Evolutionary conservation across 352 stramenopile genomes (phyloP).

Genomic region (Globisporangium irregulare): DNA sequence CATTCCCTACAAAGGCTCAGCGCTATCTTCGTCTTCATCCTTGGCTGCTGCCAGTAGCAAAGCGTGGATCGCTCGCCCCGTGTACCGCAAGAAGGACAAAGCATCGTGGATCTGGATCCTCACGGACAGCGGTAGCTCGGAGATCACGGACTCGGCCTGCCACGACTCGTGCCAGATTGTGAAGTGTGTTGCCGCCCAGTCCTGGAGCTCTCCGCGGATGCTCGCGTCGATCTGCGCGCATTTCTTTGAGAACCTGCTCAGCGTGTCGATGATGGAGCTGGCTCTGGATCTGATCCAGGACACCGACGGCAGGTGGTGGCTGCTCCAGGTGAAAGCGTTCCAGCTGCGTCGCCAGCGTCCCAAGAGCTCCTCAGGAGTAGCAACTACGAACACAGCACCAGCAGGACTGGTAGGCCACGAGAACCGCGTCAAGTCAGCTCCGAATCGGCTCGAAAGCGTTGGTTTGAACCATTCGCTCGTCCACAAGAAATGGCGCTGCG

Average conservation of each 20-base stretch:
- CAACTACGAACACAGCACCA: not conserved
- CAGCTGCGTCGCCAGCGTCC: conserved; percentile 22
- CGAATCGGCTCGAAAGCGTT: conserved; percentile 32
- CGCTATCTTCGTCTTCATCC: not conserved
- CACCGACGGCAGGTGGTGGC: conserved; percentile 46
- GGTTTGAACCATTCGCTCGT: not conserved
- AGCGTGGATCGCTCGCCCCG: conserved; percentile 55
- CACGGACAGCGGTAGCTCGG: conserved; percentile 20
- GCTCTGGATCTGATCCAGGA: conserved; percentile 63
- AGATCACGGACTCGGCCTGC: conserved; percentile 15
- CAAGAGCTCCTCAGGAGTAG: conserved; percentile 4
- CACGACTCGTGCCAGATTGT: conserved; percentile 53
- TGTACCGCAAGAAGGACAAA: conserved; percentile 52
- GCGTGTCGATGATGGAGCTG: conserved; percentile 41
- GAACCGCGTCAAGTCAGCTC: conserved; percentile 43
- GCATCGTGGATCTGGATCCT: conserved; percentile 57
- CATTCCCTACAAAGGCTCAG: conserved; percentile 34
- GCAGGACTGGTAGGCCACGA: not conserved
- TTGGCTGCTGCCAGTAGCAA: conserved; percentile 10
- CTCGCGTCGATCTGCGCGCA: conserved; percentile 31
- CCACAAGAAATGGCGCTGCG: conserved; percentile 54
- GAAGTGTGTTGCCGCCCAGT: conserved; percentile 46
- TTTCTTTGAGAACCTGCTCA: conserved; percentile 36
- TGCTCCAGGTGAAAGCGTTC: conserved; percentile 74
- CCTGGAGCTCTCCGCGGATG: conserved; percentile 46